Evolutionary conservation across 768 basidiomycete genomes (phyloP).

Genomic region (Collybiopsis luxurians): DNA sequence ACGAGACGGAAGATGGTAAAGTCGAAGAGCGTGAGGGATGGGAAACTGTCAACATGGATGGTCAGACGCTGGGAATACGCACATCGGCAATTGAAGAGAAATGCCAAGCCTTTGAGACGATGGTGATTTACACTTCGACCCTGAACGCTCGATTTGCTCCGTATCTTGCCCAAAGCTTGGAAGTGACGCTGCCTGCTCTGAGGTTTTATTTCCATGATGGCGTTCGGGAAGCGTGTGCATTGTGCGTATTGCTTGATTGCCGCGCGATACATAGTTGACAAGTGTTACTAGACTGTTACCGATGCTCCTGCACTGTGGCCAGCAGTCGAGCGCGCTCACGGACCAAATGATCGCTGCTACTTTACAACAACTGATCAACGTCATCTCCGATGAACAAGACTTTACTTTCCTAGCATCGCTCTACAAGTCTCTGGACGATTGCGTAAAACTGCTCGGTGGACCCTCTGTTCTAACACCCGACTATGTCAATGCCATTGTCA

Average conservation of each 20-base stretch:
- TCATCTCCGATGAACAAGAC: conserved; percentile 67
- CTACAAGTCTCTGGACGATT: conserved; percentile 68
- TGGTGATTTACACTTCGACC: conserved; percentile 75
- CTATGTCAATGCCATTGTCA: conserved; percentile 52
- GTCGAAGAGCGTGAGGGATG: conserved; percentile 66
- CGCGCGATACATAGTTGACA: neutral
- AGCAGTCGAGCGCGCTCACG: conserved; percentile 61
- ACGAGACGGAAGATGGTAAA: conserved; percentile 56
- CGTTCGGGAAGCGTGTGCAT: conserved; percentile 72
- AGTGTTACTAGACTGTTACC: conserved; percentile 59
- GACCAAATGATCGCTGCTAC: conserved; percentile 67
- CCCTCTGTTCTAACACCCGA: conserved; percentile 50
- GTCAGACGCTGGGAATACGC: conserved; percentile 71
- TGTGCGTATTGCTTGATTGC: conserved; percentile 42
- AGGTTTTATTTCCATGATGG: conserved; percentile 84
- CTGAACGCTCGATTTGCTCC: conserved; percentile 67
- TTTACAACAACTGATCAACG: conserved; percentile 61
- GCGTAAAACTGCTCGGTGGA: conserved; percentile 57
- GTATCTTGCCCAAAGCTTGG: conserved; percentile 67
- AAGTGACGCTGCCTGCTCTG: conserved; percentile 68
- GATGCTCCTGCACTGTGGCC: conserved; percentile 66
- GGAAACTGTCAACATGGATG: conserved; percentile 78
- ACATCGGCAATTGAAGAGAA: conserved; percentile 85
- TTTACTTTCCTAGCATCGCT: conserved; percentile 75
- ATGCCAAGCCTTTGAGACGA: conserved; percentile 84